Conservation (phyloP, 2,329 filamentous ascomycete genomes). For the Talaromyces verruculosus region DNA sequence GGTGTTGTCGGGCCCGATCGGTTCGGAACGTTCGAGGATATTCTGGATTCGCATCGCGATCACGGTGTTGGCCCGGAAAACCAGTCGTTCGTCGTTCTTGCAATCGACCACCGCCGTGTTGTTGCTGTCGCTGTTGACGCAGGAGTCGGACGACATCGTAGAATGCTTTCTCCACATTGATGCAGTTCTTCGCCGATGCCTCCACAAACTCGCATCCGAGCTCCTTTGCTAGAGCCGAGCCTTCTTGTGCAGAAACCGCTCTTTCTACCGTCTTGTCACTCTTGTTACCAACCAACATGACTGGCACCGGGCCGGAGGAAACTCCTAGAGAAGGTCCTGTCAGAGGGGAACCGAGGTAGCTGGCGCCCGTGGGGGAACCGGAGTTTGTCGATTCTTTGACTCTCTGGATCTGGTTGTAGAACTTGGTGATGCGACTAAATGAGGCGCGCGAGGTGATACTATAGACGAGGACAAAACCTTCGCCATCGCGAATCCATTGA, state of each 20-base stretch:
- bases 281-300: constrained; percentile 99
- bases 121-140: constrained; percentile 71
- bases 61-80: constrained; percentile 35
- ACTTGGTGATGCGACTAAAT: constrained; percentile 90
- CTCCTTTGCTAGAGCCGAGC: constrained; percentile 84
- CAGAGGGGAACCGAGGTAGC: constrained; percentile 52
- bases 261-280: constrained; percentile 94
- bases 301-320: constrained; percentile 70
- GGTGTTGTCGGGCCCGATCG: constrained; percentile 39
- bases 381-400: constrained; percentile 81
- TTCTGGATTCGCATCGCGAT: constrained; percentile 40
- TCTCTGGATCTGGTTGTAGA: constrained; percentile 94
- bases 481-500: constrained; percentile 97
- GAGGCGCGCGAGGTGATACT: constrained; percentile 97
- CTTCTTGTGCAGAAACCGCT: constrained; percentile 95
- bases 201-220: constrained; percentile 96
- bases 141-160: constrained; percentile 95
- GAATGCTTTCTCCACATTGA: constrained; percentile 97
- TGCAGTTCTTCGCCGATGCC: constrained; percentile 94
- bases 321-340: constrained; percentile 41
- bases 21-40: constrained; percentile 42
- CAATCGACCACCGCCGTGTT: constrained; percentile 36
- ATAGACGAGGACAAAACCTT: constrained; percentile 96
- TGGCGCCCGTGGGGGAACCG: constrained; percentile 53
- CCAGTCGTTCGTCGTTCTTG: constrained; percentile 41